Evolutionary conservation across 2,329 filamentous ascomycete genomes (phyloP), one percentile per base, ranked within the genome.

Genomic region (Alternaria arborescens): DNA sequence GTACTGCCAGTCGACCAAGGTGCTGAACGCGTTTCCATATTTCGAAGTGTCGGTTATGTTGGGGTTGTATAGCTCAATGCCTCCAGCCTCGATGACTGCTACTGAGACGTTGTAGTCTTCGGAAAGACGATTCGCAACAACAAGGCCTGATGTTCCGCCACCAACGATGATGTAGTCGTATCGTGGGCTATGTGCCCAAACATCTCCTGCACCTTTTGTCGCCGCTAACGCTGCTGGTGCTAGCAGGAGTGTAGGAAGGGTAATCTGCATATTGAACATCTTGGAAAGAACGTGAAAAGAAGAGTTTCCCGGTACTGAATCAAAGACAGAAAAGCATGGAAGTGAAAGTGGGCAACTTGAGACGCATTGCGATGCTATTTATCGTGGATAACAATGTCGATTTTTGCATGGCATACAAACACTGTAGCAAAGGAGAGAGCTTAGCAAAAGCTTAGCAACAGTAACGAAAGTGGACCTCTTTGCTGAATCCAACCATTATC

Each of bases 51-150:
- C 24, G n/a, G 50, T 30, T 18, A 52, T 40, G 16, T 52, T 42
- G n/a, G 50, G 30, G 22, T 52, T 52, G 36, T 41, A 42, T 10
- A 42, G 26, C 16, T 52, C 50, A 42, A 52, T 6, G 11, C 41
- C 50, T 42, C 38, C 38, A 52, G 50, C 50, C 41, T 42, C 50
- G n/a, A 52, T 52, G 10, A 52, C 41, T 5, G 36, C 50, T 18
- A 52, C 50, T 18, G 24, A 41, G 12, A 52, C 50, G 28, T 52
- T 42, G 24, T 22, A 42, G 24, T 52, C 50, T 42, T 52, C 24
- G 24, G 50, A 52, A 8, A 52, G 50, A 16, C 36, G 28, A 16
- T 52, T 52, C 11, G 41, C 32, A 14, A 34, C 50, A 52, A 52
- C 50, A 28, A 52, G 36, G 20, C 50, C 50, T 18, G 38, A 52